Evolutionary conservation across 495 filamentous ascomycete species (phyloP), one percentile per base, ranked within the genome.

Genomic region (Penicillium angulare): DNA sequence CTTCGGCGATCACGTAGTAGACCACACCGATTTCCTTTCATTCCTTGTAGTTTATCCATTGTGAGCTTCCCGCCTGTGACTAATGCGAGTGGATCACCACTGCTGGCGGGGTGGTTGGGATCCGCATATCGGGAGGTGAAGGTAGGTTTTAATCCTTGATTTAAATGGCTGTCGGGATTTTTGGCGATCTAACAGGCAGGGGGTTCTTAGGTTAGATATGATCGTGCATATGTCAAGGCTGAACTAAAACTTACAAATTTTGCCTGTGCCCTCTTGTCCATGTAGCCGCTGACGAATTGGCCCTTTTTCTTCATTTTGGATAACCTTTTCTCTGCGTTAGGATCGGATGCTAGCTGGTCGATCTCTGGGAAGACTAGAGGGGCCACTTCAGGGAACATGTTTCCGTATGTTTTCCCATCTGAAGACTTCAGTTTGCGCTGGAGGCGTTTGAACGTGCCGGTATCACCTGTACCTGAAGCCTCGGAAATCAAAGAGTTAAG

Each of bases 161-260:
- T 58, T 1, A 69, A 49, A 4, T 54, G 55, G 50, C 59, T 69
- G 13, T 56, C 51, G 21, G 69, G 64, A 52, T 75, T 65, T 43
- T 70, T 24, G 16, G 26, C 22, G 5, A 40, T 42, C 47, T 49
- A 43, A 27, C 16, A 3, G 6, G 9, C 12, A 3, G 4, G 29
- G 22, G 21, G 16, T 13, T 17, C 2, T 41, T 33, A 38, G 34
- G 8, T 13, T 5, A 41, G 17, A 27, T 43, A 13, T 36, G 33
- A 36, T 36, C 5, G 26, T 27, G 26, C 2, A n/a, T 13, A 13
- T 18, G 5, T n/a, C n/a, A n/a, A n/a, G n/a, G n/a, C n/a, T n/a
- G n/a, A n/a, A n/a, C n/a, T n/a, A 0, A n/a, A 13, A 80, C 86
- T 73, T 75, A 89, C 86, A 82, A 78, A 84, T 48, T 69, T 53